phyloP scores from a whole-genome alignment of 139 green algal species.

The Monoraphidium neglectum region DNA sequence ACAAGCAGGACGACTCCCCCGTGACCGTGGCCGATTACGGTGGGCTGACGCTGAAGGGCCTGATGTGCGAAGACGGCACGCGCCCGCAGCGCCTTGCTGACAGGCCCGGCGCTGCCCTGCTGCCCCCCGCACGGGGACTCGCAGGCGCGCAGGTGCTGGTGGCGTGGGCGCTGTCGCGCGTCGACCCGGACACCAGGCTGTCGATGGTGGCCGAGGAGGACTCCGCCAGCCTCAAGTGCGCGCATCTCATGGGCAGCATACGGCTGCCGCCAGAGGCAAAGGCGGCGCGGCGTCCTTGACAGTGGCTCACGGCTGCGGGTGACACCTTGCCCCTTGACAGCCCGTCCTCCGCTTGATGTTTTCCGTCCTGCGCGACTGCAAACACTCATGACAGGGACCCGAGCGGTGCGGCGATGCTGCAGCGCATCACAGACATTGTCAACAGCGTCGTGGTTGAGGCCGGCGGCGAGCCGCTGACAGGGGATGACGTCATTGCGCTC shows the following conservation, averaged over 20 bases:
- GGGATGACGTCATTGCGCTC: slow-evolving; percentile 58
- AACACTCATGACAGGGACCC: slow-evolving; percentile 25
- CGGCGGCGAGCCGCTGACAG: slow-evolving; percentile 25
- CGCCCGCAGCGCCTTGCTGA: neutral
- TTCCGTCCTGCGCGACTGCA: too few species aligned
- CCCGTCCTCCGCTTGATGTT: too few species aligned
- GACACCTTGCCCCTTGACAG: too few species aligned
- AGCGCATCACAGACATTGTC: slow-evolving; percentile 86
- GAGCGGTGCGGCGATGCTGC: slow-evolving; percentile 66
- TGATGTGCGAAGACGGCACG: neutral
- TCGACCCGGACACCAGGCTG: slow-evolving; percentile 43
- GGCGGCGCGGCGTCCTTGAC: too few species aligned
- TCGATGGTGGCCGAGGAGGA: slow-evolving; percentile 95
- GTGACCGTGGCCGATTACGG: slow-evolving; percentile 97
- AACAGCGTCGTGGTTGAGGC: slow-evolving; percentile 65
- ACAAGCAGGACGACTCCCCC: slow-evolving; percentile 88
- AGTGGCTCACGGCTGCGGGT: too few species aligned
- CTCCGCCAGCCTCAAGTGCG: slow-evolving; percentile 64
- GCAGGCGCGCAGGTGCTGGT: slow-evolving; percentile 89
- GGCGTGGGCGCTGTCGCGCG: slow-evolving; percentile 78
- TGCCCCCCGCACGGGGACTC: neutral
- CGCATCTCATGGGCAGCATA: too few species aligned
- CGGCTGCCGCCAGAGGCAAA: too few species aligned
- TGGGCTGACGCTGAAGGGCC: slow-evolving; percentile 11
- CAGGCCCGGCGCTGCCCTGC: neutral